Base-by-base conservation (phyloP, 345 rosid species). In the Diplotaxis tenuifolia region DNA sequence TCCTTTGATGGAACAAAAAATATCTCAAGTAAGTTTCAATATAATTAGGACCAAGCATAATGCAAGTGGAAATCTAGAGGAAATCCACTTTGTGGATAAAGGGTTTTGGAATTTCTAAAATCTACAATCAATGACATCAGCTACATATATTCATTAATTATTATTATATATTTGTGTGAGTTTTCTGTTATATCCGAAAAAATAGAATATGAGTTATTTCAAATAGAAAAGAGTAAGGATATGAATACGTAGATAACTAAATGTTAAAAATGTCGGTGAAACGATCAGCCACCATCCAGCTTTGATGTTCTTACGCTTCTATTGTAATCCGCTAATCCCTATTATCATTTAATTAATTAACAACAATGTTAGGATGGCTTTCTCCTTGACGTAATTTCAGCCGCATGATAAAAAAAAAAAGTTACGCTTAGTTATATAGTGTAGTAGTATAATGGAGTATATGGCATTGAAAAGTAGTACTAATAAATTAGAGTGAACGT, bases 21-120 rank as follows among this genome's bases (percentile, higher is more conserved):
- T 31, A 67, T 67, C 78, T 70, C 58, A 71, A 59, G 72, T 32
- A 47, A 62, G 6, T 22, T 68, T 72, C 65, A 3, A 73, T 25
- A 72, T 34, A 62, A 20, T 29, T 73, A 40, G 69, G 77, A 74
- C 73, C 53, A 52, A 67, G 64, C 73, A 70, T 60, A 56, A 55
- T 56, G 29, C 67, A 14, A 87, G 96, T 86, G 96, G 97, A 88
- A 65, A 83, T 89, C 94, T 83, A 86, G 66, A 61, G 67, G 76
- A 81, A 78, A 40, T 77, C 88, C 93, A 89, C 90, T 89, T 79
- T 75, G 65, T 65, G 49, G 27, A 77, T 25, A 70, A 58, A 65
- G 67, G 7, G 42, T 65, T 65, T 71, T 32, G 7, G 19, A 71
- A 65, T 71, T 70, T 62, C 19, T 55, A 11, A 52, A 62, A 62